Base-by-base conservation (phyloP, 2,329 filamentous ascomycete species). In the Colletotrichum sp. region DNA sequence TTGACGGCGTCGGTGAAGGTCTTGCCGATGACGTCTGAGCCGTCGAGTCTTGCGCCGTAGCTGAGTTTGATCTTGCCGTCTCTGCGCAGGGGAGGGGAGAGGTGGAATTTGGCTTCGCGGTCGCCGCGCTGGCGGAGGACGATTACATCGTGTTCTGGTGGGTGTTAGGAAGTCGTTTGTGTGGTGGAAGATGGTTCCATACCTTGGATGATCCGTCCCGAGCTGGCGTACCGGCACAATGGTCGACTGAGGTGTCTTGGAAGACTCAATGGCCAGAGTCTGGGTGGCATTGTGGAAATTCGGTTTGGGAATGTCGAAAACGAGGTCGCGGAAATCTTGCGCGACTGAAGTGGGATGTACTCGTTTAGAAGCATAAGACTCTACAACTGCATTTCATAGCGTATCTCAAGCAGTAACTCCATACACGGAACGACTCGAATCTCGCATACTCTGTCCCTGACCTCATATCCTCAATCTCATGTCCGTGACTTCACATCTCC, bases 1-100 rank as follows among this genome's bases (percentile, higher is more conserved):
- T 84, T 82, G 13, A 95, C 85, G n/a, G 88, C 80, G 77, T 94
- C 92, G 76, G 93, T 89, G 6, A 90, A 82, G 55, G 84, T 83
- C 76, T 89, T 90, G 52, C 93, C 94, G 79, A 96, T 93, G 71
- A 96, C 90, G 48, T 91, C 88, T 68, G 85, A 82, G 69, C 90
- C 89, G 0, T 82, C 76, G 13, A 93, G 79, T 0, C 81, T 80
- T 7, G 90, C 90, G 38, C 86, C 86, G 69, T 92, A 86, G 1
- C 79, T 79, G 3, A 87, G 82, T 34, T 80, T 83, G 68, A 86
- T 79, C n/a, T 75, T 79, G 14, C 77, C 71, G 10, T 80, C 81
- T 7, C 80, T 71, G 5, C 81, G 81, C 7, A 87, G 80, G 16
- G 85, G 84, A 1, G 81, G 75, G 2, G 84, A 84, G 36, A 87